Evolutionary conservation across 108 stramenopile genomes (phyloP).

Genomic region (Nitzschia putrida): DNA sequence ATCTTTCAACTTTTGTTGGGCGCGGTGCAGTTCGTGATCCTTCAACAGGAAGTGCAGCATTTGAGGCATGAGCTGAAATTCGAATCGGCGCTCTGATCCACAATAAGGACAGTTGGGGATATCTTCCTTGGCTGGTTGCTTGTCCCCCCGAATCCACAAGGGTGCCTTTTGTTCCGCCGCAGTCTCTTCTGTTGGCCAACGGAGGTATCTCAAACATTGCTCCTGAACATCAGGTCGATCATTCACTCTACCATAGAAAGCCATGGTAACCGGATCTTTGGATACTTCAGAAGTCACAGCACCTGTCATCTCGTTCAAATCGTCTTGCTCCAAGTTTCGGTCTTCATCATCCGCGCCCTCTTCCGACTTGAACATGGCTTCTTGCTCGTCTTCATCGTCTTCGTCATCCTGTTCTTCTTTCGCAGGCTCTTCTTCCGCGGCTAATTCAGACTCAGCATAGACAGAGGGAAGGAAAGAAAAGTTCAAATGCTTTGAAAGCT

Average conservation of each 20-base stretch:
- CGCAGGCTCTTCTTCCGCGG: slow-evolving; percentile 81
- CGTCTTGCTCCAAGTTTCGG: slow-evolving; percentile 72
- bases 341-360: slow-evolving; percentile 50
- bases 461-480: slow-evolving; percentile 62
- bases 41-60: slow-evolving; percentile 74
- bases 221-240: slow-evolving; percentile 56
- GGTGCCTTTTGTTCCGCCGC: slow-evolving; percentile 31
- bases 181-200: slow-evolving; percentile 49
- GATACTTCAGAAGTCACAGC: slow-evolving; percentile 50
- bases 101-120: slow-evolving; percentile 68
- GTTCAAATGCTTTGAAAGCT: slow-evolving; percentile 5
- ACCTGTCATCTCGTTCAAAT: slow-evolving; percentile 72
- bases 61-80: slow-evolving; percentile 89
- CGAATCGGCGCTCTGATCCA: slow-evolving; percentile 69
- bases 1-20: slow-evolving; percentile 5
- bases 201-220: slow-evolving; percentile 77
- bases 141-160: slow-evolving; percentile 67
- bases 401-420: slow-evolving; percentile 11
- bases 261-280: slow-evolving; percentile 68
- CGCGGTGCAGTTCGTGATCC: slow-evolving; percentile 23
- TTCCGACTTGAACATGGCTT: slow-evolving; percentile 36
- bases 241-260: slow-evolving; percentile 68
- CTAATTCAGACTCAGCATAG: slow-evolving; percentile 69
- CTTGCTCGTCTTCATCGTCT: slow-evolving; percentile 11
- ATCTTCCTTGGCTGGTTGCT: slow-evolving; percentile 41